Evolutionary conservation across 805 yeast species (phyloP).

Genomic region (Starmerella asiatica): DNA sequence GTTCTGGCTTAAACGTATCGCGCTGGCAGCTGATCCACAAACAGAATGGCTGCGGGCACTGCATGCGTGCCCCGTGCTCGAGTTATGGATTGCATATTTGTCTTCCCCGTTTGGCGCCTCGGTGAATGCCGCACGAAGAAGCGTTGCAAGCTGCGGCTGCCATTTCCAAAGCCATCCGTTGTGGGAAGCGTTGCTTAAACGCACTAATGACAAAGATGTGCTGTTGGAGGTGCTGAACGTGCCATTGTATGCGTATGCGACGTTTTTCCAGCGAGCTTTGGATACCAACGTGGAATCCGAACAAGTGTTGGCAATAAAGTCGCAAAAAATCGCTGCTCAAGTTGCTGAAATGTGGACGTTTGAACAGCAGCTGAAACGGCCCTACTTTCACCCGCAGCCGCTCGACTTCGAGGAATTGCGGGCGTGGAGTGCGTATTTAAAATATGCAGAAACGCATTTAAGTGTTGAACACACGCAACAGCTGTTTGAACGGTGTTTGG

Average conservation of each 20-base stretch:
- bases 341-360: slow-evolving; percentile 60
- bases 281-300: slow-evolving; percentile 2
- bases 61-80: slow-evolving; percentile 26
- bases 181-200: slow-evolving; percentile 65
- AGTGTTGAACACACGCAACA: slow-evolving; percentile 27
- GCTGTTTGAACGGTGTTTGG: slow-evolving; percentile 57
- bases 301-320: slow-evolving; percentile 18
- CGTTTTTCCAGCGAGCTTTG: slow-evolving; percentile 41
- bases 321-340: slow-evolving; percentile 33
- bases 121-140: slow-evolving; percentile 33
- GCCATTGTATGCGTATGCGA: slow-evolving; percentile 81
- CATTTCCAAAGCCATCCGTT: slow-evolving; percentile 65
- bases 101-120: slow-evolving; percentile 24
- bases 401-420: slow-evolving; percentile 34
- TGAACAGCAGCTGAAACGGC: slow-evolving; percentile 52
- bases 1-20: slow-evolving; percentile 30
- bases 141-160: slow-evolving; percentile 41
- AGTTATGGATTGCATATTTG: slow-evolving; percentile 26
- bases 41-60: slow-evolving; percentile 14
- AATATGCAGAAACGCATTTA: slow-evolving; percentile 35
- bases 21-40: slow-evolving; percentile 14
- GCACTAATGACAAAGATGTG: slow-evolving; percentile 32
- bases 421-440: slow-evolving; percentile 55
- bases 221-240: slow-evolving; percentile 29
- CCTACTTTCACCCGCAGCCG: slow-evolving; percentile 42